A percentile compares a stretch with the other conserved stretches of the same genome.
These are phyloP conservation scores for Teunomyces gatunensis DNA, from an alignment of 805 yeast species.

Conservation along the genomic window DNA sequence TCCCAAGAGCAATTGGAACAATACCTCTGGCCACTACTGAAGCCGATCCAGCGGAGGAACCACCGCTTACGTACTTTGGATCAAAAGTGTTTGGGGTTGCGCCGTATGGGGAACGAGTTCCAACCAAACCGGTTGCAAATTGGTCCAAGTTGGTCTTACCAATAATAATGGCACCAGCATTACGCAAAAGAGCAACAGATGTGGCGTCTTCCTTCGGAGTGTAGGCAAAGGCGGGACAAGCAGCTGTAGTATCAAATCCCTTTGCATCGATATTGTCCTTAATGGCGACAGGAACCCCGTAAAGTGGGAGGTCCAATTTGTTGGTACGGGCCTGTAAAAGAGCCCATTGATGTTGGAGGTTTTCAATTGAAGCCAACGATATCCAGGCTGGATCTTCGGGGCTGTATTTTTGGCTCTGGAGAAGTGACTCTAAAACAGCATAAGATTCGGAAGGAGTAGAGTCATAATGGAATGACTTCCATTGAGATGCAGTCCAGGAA, in stretches of 20 bases:
- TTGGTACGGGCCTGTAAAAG: constrained; percentile 61
- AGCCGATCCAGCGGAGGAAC: constrained; percentile 96
- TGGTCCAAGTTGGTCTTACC: constrained; percentile 97
- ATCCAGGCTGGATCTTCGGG: constrained; percentile 90
- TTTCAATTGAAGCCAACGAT: constrained; percentile 63
- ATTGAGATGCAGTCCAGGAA: constrained; percentile 83
- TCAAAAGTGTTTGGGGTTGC: constrained; percentile 78
- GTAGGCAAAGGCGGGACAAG: constrained; percentile 83
- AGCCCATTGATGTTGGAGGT: constrained; percentile 73
- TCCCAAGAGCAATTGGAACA: constrained; percentile 87
- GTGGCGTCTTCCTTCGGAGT: constrained; percentile 70
- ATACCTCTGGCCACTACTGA: constrained; percentile 85
- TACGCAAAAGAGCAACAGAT: constrained; percentile 67
- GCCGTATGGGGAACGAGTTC: constrained; percentile 94
- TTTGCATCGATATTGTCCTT: constrained; percentile 92
- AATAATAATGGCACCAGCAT: constrained; percentile 88
- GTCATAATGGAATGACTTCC: constrained; percentile 67
- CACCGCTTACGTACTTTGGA: constrained; percentile 82
- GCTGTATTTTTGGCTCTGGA: constrained; percentile 44
- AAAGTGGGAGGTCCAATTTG: constrained; percentile 60
- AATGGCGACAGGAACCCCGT: constrained; percentile 93
- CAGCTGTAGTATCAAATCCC: constrained; percentile 86
- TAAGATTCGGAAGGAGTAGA: constrained; percentile 63
- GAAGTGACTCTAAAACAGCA: constrained; percentile 42
- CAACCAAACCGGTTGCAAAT: constrained; percentile 96